A percentile compares a stretch with the other conserved stretches of the same genome.
phyloP scores from a whole-genome alignment of 345 rosid genomes.

The Moricandia moricandioides region DNA sequence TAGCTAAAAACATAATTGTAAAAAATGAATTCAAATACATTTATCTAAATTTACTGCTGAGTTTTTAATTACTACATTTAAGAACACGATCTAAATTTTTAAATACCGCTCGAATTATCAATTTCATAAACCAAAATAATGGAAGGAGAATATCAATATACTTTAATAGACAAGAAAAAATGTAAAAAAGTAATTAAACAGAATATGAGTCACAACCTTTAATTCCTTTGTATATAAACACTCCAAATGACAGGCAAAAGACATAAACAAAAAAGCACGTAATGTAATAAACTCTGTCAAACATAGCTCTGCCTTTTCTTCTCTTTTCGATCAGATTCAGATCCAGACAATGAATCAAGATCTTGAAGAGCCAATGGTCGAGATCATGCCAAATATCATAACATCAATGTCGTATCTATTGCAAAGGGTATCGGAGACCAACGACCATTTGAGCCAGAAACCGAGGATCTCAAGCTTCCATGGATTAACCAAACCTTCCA shows the following conservation, averaged over 20 bases:
- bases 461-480: constrained; percentile 54
- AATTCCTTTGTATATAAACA: constrained; percentile 15
- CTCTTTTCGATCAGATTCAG: constrained; percentile 12
- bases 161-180: neutral
- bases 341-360: constrained; percentile 25
- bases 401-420: constrained; percentile 56
- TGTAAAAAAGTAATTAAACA: neutral
- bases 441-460: constrained; percentile 47
- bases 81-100: neutral
- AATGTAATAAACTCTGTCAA: constrained; percentile 18
- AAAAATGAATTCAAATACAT: neutral
- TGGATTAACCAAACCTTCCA: constrained; percentile 55
- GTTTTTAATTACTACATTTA: neutral
- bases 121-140: neutral
- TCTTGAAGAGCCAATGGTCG: constrained; percentile 22
- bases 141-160: neutral
- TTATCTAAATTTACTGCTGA: neutral
- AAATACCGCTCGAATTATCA: too few species aligned
- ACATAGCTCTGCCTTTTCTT: constrained; percentile 10
- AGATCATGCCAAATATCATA: constrained; percentile 51
- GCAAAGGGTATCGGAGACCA: constrained; percentile 53
- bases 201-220: neutral
- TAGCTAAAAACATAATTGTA: neutral
- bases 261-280: constrained; percentile 14
- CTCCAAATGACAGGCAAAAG: constrained; percentile 18